A percentile compares a stretch with the other conserved stretches of the same genome.
Evolutionary conservation across 2,329 filamentous ascomycete genomes (phyloP).

Genomic region (Penicillium sp.): DNA sequence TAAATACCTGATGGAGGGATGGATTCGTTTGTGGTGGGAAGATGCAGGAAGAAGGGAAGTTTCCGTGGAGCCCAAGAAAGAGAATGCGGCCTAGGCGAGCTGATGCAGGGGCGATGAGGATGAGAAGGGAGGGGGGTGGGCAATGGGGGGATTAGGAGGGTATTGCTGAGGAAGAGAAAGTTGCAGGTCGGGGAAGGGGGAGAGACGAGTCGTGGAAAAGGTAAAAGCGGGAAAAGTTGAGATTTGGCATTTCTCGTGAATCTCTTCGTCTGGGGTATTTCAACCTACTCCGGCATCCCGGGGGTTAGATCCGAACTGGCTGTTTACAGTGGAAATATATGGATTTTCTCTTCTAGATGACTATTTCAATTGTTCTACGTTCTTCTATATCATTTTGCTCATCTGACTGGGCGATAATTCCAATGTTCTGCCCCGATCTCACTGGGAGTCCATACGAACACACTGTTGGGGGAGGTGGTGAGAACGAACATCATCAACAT

Average conservation of each 20-base stretch:
- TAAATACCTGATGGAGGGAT: conserved; percentile 20
- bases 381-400: neutral
- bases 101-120: conserved; percentile 18
- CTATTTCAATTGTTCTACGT: too few relatives aligned
- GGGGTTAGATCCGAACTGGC: conserved; percentile 1
- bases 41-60: conserved; percentile 24
- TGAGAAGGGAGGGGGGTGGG: neutral
- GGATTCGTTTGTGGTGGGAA: conserved; percentile 25
- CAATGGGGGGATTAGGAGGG: too few relatives aligned
- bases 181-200: neutral
- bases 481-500: neutral
- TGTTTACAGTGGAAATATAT: neutral
- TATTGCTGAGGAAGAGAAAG: neutral
- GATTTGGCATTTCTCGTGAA: conserved; percentile 1
- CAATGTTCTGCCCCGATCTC: neutral
- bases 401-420: neutral
- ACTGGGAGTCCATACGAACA: neutral
- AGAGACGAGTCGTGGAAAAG: neutral
- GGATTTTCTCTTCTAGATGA: neutral
- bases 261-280: conserved; percentile 6
- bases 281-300: conserved; percentile 1
- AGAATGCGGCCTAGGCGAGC: conserved; percentile 26
- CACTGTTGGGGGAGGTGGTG: neutral
- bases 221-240: neutral
- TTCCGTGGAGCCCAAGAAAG: conserved; percentile 25